phyloP scores from a whole-genome alignment of 2,329 filamentous ascomycete genomes.

The Trichoderma breve region DNA sequence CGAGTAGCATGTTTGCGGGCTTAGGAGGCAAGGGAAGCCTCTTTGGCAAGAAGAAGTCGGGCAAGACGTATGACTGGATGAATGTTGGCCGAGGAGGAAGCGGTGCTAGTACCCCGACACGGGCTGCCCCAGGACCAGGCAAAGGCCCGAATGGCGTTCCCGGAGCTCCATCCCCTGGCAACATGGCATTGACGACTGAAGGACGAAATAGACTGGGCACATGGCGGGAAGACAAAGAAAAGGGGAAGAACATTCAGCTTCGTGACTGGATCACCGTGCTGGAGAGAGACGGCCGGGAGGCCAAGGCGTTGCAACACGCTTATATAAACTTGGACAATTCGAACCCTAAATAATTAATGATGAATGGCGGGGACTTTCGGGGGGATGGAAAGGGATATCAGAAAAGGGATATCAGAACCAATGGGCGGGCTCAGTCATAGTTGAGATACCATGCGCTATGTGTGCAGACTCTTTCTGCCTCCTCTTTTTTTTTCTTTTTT shows the following conservation, averaged over 20 bases:
- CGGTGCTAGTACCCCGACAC: constrained; percentile 52
- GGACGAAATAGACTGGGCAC: constrained; percentile 65
- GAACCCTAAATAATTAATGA: constrained; percentile 38
- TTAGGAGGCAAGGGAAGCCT: constrained; percentile 61
- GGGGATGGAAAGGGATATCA: constrained; percentile 25
- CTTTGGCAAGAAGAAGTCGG: constrained; percentile 58
- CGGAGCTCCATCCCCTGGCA: constrained; percentile 32
- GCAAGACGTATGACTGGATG: constrained; percentile 76
- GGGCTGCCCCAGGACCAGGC: constrained; percentile 34
- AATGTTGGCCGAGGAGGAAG: constrained; percentile 51
- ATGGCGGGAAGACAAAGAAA: constrained; percentile 75
- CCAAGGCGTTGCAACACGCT: constrained; percentile 58
- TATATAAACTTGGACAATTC: constrained; percentile 54
- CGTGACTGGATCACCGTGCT: constrained; percentile 78
- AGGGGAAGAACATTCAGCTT: constrained; percentile 76
- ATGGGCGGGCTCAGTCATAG: constrained; percentile 10
- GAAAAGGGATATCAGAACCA: constrained; percentile 21
- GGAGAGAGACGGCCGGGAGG: constrained; percentile 72
- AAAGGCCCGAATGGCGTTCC: constrained; percentile 35
- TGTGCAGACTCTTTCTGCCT: constrained; percentile 24
- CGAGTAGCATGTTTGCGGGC: constrained; percentile 68
- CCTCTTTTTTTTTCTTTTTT: constrained; percentile 30
- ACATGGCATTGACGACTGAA: constrained; percentile 51
- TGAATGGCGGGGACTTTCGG: constrained; percentile 4
- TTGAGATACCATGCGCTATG: constrained; percentile 34